Base-by-base conservation (phyloP, 148 eudicot species). In the Heliamphora exappendiculata region DNA sequence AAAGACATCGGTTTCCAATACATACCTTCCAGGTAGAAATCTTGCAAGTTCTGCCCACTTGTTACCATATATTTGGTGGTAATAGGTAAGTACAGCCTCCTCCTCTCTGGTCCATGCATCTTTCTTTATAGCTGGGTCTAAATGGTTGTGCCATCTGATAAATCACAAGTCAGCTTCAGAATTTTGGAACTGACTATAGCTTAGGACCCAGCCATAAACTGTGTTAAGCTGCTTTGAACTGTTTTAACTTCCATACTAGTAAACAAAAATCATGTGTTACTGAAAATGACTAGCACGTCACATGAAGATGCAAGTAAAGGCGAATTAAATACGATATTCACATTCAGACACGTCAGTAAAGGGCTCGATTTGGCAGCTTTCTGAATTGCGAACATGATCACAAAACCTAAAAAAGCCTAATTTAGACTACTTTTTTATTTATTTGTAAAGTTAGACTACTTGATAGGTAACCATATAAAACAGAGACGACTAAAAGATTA, bases 11-110 rank as follows among this genome's bases (percentile, higher is more conserved):
- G 20, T 47, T 28, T 68, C 17, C 19, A 67, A 44, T 47, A 54
- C 44, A 68, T 87, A 93, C 98, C 98, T 91, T 88, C 98, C 98
- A 20, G 97, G 98, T 47, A 93, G 88, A 84, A 84, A 88, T 81
- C 73, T 87, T 2, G 98, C 92, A 49, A 93, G 85, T 75, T 91
- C 89, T 50, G 94, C 96, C 98, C 98, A 93, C 81, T 87, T 89
- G 81, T 93, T 93, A 33, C 98, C 98, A 72, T 82, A 85, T 55
- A 82, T 74, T 78, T 86, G 82, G 53, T 91, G 98, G 82, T 85
- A 88, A 75, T 86, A 74, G 28, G 81, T 24, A 69, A 93, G 89
- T 69, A 84, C 60, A 31, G 87, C 82, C 64, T 91, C 96, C 82
- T 93, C 98, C 75, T 84, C 90, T 73, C 82, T 66, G 28, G 90